Evolutionary conservation across 768 basidiomycete species (phyloP), one percentile per base, ranked within the genome.

Genomic region (Phanerochaete carnosa): DNA sequence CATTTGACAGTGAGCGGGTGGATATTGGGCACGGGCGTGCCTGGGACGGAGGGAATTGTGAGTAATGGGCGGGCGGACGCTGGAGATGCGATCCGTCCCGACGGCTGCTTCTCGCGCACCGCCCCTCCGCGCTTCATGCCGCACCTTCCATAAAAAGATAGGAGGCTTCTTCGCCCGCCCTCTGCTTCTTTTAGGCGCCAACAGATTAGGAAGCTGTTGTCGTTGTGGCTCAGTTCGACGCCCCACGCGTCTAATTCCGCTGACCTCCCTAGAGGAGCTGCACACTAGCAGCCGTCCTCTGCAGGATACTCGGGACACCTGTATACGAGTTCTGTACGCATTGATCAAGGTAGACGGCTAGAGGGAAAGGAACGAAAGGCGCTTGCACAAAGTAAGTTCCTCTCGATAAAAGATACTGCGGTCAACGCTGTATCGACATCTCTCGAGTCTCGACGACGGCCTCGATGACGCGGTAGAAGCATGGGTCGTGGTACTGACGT

Each of bases 171-270:
- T 32, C 51, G 30, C 51, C 51, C 51, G 51, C 30, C 29, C 51
- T 19, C 51, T 33, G 51, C 51, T 52, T 52, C 51, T 52, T 52
- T 52, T 52, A 32, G 30, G 51, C 51, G 51, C 51, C 51, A 2
- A 1, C 29, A n/a, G 19, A 33, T 52, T 19, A 33, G 51, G 51
- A 29, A 52, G 51, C 16, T 23, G 30, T 32, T 32, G 51, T 52
- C 3, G 51, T 32, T 50, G 25, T 23, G 13, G 49, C 39, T 8
- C 8, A 19, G 4, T 19, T 4, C 39, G 5, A 4, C 11, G 4
- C 39, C 16, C 39, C 39, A 7, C 39, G 11, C 19, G 39, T 7
- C 39, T n/a, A n/a, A 19, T 19, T 19, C 19, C 16, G 8, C 39
- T 19, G 19, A 43, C 39, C 15, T 7, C 33, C 15, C 8, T 15